These are phyloP conservation scores for Phytophthora pinifolia DNA, from an alignment of 352 stramenopile species.

Conservation along the genomic window DNA sequence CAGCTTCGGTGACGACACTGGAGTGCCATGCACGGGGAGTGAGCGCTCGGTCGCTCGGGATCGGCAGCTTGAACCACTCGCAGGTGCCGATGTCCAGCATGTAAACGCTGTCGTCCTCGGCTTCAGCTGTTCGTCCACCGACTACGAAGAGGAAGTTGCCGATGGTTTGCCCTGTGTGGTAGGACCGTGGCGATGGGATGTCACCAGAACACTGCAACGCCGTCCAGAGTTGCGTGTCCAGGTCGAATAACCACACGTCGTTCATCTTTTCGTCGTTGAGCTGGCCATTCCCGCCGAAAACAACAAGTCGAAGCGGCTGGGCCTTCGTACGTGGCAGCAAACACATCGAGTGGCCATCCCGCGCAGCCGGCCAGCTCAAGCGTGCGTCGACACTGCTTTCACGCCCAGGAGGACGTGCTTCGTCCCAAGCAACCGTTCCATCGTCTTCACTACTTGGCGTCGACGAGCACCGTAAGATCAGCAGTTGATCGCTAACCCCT, in stretches of 20 bases:
- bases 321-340: conserved; percentile 9
- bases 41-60: conserved; percentile 32
- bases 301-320: conserved; percentile 27
- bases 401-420: conserved; percentile 8
- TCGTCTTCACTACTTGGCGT: neutral
- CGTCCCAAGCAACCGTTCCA: conserved; percentile 28
- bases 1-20: conserved; percentile 40
- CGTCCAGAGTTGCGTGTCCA: conserved; percentile 36
- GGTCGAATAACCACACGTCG: conserved; percentile 70
- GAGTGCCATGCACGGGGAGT: conserved; percentile 66
- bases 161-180: conserved; percentile 62
- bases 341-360: conserved; percentile 70
- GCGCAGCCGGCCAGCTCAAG: conserved; percentile 34
- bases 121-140: conserved; percentile 50
- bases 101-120: conserved; percentile 49
- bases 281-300: conserved; percentile 78
- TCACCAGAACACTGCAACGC: conserved; percentile 41
- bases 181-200: conserved; percentile 53
- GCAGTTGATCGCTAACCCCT: conserved; percentile 56
- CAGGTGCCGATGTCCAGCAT: conserved; percentile 49
- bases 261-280: conserved; percentile 67
- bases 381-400: neutral
- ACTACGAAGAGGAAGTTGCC: conserved; percentile 59
- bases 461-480: conserved; percentile 23
- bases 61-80: conserved; percentile 49